Conservation (phyloP, 208 protist genomes). For the Crithidia mellificae region DNA sequence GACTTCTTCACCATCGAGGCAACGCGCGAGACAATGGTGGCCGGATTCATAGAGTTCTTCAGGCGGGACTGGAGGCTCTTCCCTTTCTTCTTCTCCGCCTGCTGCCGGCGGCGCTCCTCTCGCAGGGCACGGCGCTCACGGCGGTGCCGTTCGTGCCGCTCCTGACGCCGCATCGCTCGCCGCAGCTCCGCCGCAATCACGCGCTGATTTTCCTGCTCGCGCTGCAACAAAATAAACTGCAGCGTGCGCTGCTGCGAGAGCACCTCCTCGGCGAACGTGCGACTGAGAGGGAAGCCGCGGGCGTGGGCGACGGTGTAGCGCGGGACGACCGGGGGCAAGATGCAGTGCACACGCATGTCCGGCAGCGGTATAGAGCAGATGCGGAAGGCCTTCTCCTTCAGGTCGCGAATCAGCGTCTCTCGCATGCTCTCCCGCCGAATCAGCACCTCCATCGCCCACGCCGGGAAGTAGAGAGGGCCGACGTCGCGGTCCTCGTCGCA, state of each 20-base stretch:
- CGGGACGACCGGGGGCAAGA: constrained; percentile 56
- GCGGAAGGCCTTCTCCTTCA: constrained; percentile 50
- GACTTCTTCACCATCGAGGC: constrained; percentile 29
- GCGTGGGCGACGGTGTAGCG: constrained; percentile 64
- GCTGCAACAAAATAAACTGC: constrained; percentile 40
- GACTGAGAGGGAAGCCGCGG: constrained; percentile 48
- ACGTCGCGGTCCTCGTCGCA: constrained; percentile 19
- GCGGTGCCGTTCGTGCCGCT: constrained; percentile 19
- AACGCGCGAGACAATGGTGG: constrained; percentile 23
- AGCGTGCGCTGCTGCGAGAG: constrained; percentile 54
- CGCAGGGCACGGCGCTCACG: constrained; percentile 26
- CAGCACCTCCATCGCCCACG: constrained; percentile 41
- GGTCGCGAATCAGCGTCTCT: constrained; percentile 50
- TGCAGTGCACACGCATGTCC: constrained; percentile 68
- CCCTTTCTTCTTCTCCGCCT: constrained; percentile 7
- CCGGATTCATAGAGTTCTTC: constrained; percentile 19
- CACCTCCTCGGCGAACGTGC: constrained; percentile 72
- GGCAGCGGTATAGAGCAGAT: constrained; percentile 65
- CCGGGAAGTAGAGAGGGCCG: constrained; percentile 24
- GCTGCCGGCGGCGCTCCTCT: constrained; percentile 21
- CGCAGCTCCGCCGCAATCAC: constrained; percentile 21
- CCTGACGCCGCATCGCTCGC: constrained; percentile 20
- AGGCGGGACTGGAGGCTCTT: constrained; percentile 4
- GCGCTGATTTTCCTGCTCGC: constrained; percentile 40
- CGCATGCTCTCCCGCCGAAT: constrained; percentile 55